A percentile compares a stretch with the other conserved stretches of the same genome.
These are phyloP conservation scores for Penicillium subrubescens DNA, from an alignment of 495 filamentous ascomycete species.

Conservation along the genomic window DNA sequence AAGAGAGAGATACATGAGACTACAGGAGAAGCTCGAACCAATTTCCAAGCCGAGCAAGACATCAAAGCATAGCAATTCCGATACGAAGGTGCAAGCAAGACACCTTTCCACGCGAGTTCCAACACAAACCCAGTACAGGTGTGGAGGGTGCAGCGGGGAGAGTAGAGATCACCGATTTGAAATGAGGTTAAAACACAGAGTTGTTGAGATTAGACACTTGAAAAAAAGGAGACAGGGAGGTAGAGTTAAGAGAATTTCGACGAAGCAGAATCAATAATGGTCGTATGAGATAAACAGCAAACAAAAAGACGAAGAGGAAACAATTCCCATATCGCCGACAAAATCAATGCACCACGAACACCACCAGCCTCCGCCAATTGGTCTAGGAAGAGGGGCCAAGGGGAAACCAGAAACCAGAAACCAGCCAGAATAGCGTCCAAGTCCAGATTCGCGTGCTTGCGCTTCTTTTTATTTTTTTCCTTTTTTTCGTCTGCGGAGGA, in stretches of 20 bases:
- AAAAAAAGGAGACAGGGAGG: slow-evolving; percentile 12
- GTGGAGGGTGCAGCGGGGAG: background rate
- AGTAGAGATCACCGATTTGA: background rate
- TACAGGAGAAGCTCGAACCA: background rate
- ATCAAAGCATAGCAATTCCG: background rate
- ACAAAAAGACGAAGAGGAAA: slow-evolving; percentile 14
- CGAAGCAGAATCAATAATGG: slow-evolving; percentile 16
- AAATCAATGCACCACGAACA: slow-evolving; percentile 50
- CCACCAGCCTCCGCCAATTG: slow-evolving; percentile 45
- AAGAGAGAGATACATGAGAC: background rate
- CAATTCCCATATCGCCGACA: slow-evolving; percentile 35
- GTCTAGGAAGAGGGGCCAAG: slow-evolving; percentile 44
- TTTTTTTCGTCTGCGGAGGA: background rate
- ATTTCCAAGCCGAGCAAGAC: background rate
- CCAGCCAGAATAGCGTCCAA: slow-evolving; percentile 35
- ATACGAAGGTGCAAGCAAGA: background rate
- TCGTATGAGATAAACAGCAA: slow-evolving; percentile 7
- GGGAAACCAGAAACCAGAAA: slow-evolving; percentile 33
- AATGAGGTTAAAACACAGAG: slow-evolving; percentile 8
- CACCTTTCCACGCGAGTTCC: background rate
- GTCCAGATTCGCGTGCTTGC: slow-evolving; percentile 39
- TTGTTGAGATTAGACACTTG: slow-evolving; percentile 28
- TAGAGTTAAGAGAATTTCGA: background rate
- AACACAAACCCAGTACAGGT: background rate
- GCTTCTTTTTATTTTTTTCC: slow-evolving; percentile 39